phyloP scores from a whole-genome alignment of 306 rosid species.

The Luffa acutangula region DNA sequence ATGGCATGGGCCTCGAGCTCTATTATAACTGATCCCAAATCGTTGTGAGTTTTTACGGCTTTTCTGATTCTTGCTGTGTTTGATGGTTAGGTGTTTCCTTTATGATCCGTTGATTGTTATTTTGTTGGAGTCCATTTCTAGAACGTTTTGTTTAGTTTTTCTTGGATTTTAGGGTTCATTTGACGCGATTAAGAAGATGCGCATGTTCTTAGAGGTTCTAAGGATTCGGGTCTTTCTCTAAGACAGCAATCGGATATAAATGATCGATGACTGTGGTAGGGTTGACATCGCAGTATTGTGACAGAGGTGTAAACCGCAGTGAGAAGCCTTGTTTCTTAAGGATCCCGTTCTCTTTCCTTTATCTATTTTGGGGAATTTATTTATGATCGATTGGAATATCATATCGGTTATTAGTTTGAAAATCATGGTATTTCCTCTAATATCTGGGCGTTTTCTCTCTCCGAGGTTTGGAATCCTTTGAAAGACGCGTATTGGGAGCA shows the following conservation, averaged over 20 bases:
- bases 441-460: neutral
- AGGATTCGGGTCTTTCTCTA: neutral
- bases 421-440: neutral
- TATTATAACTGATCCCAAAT: constrained; percentile 40
- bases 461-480: constrained; percentile 6
- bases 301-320: neutral
- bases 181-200: neutral
- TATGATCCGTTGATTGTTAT: neutral
- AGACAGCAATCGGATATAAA: neutral
- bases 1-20: constrained; percentile 94
- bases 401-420: neutral
- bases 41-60: constrained; percentile 1
- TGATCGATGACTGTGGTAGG: neutral
- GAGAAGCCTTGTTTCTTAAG: neutral
- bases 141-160: neutral
- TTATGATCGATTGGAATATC: neutral
- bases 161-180: constrained; percentile 3
- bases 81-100: neutral
- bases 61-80: neutral
- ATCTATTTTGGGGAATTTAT: neutral
- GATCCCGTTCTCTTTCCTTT: neutral
- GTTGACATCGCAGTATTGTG: neutral
- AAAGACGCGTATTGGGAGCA: neutral
- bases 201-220: neutral
- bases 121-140: neutral